A percentile compares a stretch with the other conserved stretches of the same genome.
phyloP scores from a whole-genome alignment of 2,329 filamentous ascomycete species.

The Diplodia scrobiculata region DNA sequence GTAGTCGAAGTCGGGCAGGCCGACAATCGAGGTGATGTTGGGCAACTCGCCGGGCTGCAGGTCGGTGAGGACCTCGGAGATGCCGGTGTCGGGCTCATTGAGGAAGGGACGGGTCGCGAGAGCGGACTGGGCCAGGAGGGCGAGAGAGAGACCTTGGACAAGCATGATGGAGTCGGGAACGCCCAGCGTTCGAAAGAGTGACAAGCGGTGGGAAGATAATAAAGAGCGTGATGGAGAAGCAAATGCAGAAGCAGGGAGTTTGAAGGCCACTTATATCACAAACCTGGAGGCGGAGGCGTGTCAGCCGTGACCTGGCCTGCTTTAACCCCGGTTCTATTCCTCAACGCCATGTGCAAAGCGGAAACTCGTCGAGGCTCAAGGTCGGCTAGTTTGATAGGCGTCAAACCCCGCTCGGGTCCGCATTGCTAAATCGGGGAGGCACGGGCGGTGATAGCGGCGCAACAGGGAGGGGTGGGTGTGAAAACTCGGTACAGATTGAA shows the following conservation, averaged over 20 bases:
- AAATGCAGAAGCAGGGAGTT: background rate
- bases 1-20: conserved; percentile 59
- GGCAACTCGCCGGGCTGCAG: conserved; percentile 46
- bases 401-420: conserved; percentile 1
- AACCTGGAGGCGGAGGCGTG: background rate
- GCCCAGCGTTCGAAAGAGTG: conserved; percentile 22
- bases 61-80: conserved; percentile 36
- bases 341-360: conserved; percentile 1
- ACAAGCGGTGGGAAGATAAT: background rate
- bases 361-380: background rate
- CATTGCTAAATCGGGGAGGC: conserved; percentile 5
- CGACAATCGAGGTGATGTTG: conserved; percentile 50
- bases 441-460: background rate
- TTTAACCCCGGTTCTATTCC: background rate
- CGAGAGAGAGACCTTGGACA: conserved; percentile 15
- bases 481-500: conserved; percentile 6
- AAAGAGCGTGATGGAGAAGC: background rate
- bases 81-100: conserved; percentile 44
- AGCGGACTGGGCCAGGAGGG: conserved; percentile 34
- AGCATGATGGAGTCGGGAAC: conserved; percentile 4
- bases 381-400: conserved; percentile 16
- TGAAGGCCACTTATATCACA: conserved; percentile 6
- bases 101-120: conserved; percentile 42
- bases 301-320: background rate
- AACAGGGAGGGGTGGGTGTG: background rate